A percentile compares a stretch with the other conserved stretches of the same genome.
Conservation (phyloP, 2,329 filamentous ascomycete genomes). For the Paraphoma sp. region DNA sequence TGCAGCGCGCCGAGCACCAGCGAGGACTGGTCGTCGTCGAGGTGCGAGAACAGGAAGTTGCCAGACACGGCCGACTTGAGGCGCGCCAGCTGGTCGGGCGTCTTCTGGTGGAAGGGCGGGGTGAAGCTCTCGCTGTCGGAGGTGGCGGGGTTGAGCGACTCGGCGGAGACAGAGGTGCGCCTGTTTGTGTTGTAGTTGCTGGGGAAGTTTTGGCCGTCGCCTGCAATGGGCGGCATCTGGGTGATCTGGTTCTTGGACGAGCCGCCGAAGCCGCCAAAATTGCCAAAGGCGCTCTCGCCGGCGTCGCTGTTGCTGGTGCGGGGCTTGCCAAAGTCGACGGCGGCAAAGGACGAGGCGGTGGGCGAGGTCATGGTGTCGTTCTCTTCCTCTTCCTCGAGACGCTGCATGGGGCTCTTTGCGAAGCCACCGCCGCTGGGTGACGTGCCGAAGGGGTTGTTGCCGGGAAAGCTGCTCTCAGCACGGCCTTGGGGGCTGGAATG, state of each 20-base stretch:
- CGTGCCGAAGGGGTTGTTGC: constrained; percentile 76
- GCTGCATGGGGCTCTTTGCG: constrained; percentile 59
- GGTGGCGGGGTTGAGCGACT: constrained; percentile 89
- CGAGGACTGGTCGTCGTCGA: constrained; percentile 89
- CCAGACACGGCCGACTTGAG: constrained; percentile 81
- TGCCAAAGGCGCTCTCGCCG: constrained; percentile 52
- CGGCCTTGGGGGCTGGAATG: constrained; percentile 52
- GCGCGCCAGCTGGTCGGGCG: constrained; percentile 77
- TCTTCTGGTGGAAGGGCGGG: constrained; percentile 84
- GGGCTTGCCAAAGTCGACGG: constrained; percentile 50
- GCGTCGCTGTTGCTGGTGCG: constrained; percentile 44
- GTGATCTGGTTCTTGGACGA: constrained; percentile 45
- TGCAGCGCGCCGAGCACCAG: constrained; percentile 90
- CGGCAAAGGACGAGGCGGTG: constrained; percentile 60
- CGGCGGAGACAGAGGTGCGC: constrained; percentile 94
- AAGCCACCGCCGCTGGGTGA: constrained; percentile 50
- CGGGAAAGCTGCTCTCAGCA: constrained; percentile 77
- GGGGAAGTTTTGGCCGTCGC: constrained; percentile 75
- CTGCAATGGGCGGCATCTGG: constrained; percentile 53
- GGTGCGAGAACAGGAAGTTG: constrained; percentile 93
- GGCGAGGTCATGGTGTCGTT: constrained; percentile 78
- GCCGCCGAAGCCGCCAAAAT: constrained; percentile 44
- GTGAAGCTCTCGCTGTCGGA: constrained; percentile 88
- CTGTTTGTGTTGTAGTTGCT: constrained; percentile 93
- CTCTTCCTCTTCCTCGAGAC: constrained; percentile 83